phyloP scores from a whole-genome alignment of 768 basidiomycete species.

The Pleurotus eryngii region DNA sequence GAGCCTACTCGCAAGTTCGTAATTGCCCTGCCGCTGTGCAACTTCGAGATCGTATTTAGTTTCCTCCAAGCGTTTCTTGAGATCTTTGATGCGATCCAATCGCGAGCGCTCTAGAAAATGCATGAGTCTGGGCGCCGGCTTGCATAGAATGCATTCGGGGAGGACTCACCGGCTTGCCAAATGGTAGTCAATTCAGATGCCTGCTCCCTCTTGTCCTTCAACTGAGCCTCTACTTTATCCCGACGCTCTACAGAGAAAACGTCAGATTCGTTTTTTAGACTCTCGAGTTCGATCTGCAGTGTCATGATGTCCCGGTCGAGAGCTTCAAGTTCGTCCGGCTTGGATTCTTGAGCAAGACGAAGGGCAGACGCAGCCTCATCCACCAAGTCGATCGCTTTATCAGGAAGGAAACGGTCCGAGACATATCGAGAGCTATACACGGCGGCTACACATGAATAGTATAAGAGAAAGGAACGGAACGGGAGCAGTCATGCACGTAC shows the following conservation, averaged over 20 bases:
- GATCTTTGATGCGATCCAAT: constrained; percentile 66
- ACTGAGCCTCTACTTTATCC: constrained; percentile 59
- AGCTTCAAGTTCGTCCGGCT: constrained; percentile 80
- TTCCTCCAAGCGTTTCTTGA: constrained; percentile 73
- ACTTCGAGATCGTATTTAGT: constrained; percentile 86
- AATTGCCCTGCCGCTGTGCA: constrained; percentile 86
- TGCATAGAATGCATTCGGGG: background rate
- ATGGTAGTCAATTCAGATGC: constrained; percentile 57
- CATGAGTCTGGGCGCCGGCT: background rate
- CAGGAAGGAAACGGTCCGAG: constrained; percentile 83
- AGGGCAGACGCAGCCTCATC: constrained; percentile 91
- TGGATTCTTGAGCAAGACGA: constrained; percentile 83
- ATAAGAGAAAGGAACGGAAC: background rate
- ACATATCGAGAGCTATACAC: constrained; percentile 84
- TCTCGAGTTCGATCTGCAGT: constrained; percentile 86
- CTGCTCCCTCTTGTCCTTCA: constrained; percentile 58
- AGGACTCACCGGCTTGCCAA: constrained; percentile 67
- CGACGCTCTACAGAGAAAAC: constrained; percentile 77
- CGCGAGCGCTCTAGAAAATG: constrained; percentile 56
- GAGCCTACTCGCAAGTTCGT: constrained; percentile 78
- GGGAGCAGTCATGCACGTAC: constrained; percentile 29
- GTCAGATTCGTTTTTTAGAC: constrained; percentile 84
- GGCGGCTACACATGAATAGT: constrained; percentile 48
- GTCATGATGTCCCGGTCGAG: constrained; percentile 84
- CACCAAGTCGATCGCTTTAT: constrained; percentile 89